Evolutionary conservation across 192 early-diverging fungal genomes (phyloP), one percentile per base, ranked within the genome.

Genomic region (Spizellomyces punctatus): DNA sequence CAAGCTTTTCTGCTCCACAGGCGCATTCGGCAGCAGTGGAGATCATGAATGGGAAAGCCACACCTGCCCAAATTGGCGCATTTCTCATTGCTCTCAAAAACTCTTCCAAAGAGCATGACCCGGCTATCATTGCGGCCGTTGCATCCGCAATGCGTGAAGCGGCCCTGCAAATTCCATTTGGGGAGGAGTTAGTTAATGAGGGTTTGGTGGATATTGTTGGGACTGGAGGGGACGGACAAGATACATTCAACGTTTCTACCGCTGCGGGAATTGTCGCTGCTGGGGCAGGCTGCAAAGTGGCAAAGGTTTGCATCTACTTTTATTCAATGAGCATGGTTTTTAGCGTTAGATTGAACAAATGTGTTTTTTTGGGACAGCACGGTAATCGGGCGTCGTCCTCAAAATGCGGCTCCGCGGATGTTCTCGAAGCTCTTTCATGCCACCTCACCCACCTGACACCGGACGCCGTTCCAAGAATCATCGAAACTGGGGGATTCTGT

Each of bases 161-260:
- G 60, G 91, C 92, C 1, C 67, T 88, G 7, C 76, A 74, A 8
- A 81, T 95, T 6, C 60, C 79, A 22, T 83, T 91, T 46, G 78
- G 80, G 6, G 73, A 42, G 10, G 27, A 46, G 46, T 5, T 10
- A n/a, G 19, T 57, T 36, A 59, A 50, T 12, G 48, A 87, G 41
- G 84, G 69, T 42, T 79, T 81, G 55, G 89, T 90, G 4, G 96
- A 99, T 72, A 96, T 97, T 78, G 95, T 98, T 5, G 97, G 97
- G 5, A 99, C 97, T 1, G 97, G 97, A n/a, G 97, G 97, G 8
- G 97, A 99, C 82, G 96, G 96, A 14, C 92, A 94, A 74, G 87
- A 98, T 78, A 99, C 97, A 17, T 99, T 96, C 76, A 99, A 99
- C 74, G 95, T 98, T 12, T 93, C 91, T 2, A 99, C 97, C 0